phyloP scores from a whole-genome alignment of 176 grass and related monocot genomes.

The Triticum monococcum region DNA sequence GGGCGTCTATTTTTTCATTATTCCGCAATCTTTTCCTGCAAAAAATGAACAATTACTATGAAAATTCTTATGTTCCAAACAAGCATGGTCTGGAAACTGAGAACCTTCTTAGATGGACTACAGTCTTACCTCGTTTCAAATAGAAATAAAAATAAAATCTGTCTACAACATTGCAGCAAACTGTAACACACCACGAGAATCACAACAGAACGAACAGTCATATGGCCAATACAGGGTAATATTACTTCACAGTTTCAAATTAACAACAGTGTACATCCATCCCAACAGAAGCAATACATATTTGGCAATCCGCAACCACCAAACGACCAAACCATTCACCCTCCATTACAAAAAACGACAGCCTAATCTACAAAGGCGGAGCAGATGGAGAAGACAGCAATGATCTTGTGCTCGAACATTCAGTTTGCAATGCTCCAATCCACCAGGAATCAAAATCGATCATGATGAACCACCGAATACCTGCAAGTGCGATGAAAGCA shows the following conservation, averaged over 20 bases:
- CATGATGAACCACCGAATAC: conserved; percentile 54
- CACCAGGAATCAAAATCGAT: neutral
- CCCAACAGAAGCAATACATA: neutral
- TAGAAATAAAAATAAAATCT: too few species aligned
- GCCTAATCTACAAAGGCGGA: neutral
- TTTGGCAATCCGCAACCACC: neutral
- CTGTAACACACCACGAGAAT: neutral
- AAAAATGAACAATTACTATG: neutral
- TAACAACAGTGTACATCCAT: neutral
- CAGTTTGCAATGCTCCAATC: neutral
- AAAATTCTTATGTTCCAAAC: neutral
- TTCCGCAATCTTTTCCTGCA: neutral
- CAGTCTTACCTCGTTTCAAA: too few species aligned
- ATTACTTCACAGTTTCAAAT: neutral
- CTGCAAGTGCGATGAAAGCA: conserved; percentile 24
- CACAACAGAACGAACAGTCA: neutral
- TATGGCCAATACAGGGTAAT: neutral
- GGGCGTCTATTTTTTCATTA: neutral
- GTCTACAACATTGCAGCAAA: neutral
- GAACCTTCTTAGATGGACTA: neutral
- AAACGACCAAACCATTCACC: neutral
- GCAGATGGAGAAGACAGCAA: neutral
- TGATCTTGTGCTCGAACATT: neutral
- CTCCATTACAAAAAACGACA: neutral
- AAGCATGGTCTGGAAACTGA: neutral